Conservation (phyloP, 169 alveolate genomes). For the Toxoplasma gondii region DNA sequence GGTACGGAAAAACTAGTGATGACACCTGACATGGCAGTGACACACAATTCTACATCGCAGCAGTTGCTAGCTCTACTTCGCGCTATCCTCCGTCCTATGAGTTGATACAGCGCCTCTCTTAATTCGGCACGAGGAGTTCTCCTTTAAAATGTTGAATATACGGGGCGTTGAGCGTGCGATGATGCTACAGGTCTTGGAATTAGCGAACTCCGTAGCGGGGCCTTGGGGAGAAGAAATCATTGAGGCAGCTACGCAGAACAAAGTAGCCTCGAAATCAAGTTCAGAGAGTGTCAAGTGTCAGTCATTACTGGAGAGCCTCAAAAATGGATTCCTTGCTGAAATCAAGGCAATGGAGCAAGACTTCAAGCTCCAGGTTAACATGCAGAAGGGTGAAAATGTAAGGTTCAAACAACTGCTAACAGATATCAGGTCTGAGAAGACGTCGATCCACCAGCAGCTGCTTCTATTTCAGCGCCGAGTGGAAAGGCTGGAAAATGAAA, state of each 20-base stretch:
- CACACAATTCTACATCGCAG: too few relatives aligned
- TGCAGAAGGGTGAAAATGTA: conserved; percentile 33
- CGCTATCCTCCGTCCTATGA: too few relatives aligned
- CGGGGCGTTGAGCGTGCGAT: too few relatives aligned
- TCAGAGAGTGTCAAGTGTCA: neutral
- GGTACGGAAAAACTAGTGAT: neutral
- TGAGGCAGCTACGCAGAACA: neutral
- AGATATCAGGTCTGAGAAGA: conserved; percentile 5
- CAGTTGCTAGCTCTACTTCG: too few relatives aligned
- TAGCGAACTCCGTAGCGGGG: neutral
- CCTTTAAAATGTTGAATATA: too few relatives aligned
- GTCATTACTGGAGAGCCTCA: neutral
- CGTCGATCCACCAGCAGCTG: conserved; percentile 15
- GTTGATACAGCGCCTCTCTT: too few relatives aligned
- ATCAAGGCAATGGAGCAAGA: conserved; percentile 32
- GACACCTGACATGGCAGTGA: too few relatives aligned
- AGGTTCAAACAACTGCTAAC: conserved; percentile 7
- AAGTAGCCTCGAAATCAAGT: neutral
- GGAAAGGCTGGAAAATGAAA: conserved; percentile 3
- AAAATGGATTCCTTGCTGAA: neutral
- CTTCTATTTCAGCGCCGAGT: conserved; percentile 6
- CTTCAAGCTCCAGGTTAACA: conserved; percentile 20
- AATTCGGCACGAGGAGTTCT: too few relatives aligned
- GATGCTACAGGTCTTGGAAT: neutral
- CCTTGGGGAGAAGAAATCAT: neutral